A percentile compares a stretch with the other conserved stretches of the same genome.
These are phyloP conservation scores for Macrophomina pseudophaseolina DNA, from an alignment of 2,329 filamentous ascomycete genomes.

Conservation along the genomic window DNA sequence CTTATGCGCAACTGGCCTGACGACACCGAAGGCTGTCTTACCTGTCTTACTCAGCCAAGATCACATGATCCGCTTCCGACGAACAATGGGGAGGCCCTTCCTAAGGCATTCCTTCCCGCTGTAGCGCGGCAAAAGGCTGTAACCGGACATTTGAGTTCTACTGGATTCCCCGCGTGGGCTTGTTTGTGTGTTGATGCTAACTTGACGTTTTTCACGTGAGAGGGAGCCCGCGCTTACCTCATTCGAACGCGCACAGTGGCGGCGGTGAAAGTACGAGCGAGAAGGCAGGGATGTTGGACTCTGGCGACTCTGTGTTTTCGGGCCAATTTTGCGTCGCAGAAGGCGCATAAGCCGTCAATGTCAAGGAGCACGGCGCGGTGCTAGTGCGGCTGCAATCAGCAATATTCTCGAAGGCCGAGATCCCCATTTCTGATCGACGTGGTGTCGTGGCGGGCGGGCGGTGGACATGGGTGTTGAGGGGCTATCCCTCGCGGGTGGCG, in stretches of 20 bases:
- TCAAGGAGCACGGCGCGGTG: not conserved
- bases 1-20: not conserved
- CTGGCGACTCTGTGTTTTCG: not conserved
- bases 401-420: conserved; percentile 17
- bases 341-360: not conserved
- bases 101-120: not conserved
- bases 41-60: not conserved
- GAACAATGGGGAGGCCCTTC: not conserved
- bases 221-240: not conserved
- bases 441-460: conserved; percentile 10
- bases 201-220: not conserved
- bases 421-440: conserved; percentile 23
- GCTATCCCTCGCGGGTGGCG: conserved; percentile 23
- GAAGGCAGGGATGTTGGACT: not conserved
- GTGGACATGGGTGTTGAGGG: conserved; percentile 22
- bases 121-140: too few species aligned
- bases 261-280: conserved; percentile 13
- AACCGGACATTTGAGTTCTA: not conserved
- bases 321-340: not conserved
- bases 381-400: conserved; percentile 4
- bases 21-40: too few species aligned
- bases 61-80: not conserved
- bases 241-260: not conserved
- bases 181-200: not conserved
- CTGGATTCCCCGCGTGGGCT: too few species aligned